These are phyloP conservation scores for Stephania yunnanensis DNA, from an alignment of 164 flowering plant genomes.

Conservation along the genomic window DNA sequence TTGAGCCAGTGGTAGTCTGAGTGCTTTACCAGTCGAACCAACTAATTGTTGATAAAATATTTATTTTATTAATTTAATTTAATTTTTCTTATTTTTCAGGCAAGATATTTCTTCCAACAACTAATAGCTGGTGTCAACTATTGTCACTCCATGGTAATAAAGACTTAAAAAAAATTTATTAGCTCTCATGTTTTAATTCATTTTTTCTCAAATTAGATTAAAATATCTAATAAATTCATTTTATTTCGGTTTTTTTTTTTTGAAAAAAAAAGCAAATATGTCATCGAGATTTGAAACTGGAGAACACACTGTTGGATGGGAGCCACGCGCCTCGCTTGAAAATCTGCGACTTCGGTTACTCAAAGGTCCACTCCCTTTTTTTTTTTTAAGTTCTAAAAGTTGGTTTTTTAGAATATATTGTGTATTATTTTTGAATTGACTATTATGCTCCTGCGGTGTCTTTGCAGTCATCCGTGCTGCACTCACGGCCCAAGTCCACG, in stretches of 20 bases:
- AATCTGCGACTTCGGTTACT: slow-evolving; percentile 86
- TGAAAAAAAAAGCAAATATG: slow-evolving; percentile 96
- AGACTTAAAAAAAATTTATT: slow-evolving; percentile 13
- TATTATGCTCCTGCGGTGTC: not conserved
- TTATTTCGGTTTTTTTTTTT: not conserved
- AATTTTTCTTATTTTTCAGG: slow-evolving; percentile 33
- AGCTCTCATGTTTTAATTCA: not conserved
- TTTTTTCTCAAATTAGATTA: not conserved
- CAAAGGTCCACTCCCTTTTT: slow-evolving; percentile 41
- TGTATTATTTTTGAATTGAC: not conserved
- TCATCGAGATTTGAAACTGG: slow-evolving; percentile 87
- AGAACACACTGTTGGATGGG: slow-evolving; percentile 78
- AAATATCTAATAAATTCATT: not conserved
- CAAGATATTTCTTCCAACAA: slow-evolving; percentile 90
- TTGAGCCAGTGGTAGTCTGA: too few species aligned
- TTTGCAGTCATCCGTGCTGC: slow-evolving; percentile 65
- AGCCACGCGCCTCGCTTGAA: slow-evolving; percentile 85
- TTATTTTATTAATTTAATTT: too few species aligned
- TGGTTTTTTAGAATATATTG: too few species aligned
- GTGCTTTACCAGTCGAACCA: not conserved
- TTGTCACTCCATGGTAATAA: slow-evolving; percentile 65
- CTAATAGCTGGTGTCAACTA: slow-evolving; percentile 79
- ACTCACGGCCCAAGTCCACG: slow-evolving; percentile 86
- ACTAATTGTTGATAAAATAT: not conserved
- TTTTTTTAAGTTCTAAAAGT: too few species aligned